phyloP scores from a whole-genome alignment of 2,329 filamentous ascomycete species.

The Tolypocladium amazonense region DNA sequence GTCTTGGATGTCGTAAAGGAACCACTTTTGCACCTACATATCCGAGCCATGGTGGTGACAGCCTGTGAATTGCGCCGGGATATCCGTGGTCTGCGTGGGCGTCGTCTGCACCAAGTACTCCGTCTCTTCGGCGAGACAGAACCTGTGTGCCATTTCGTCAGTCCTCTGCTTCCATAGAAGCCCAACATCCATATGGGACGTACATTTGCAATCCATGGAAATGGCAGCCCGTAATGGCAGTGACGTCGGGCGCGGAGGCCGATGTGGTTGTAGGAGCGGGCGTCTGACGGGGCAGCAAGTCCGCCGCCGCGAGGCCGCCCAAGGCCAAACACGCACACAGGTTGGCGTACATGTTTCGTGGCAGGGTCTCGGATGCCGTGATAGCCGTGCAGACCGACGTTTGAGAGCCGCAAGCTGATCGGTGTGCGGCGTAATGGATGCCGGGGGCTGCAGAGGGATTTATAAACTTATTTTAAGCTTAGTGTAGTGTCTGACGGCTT shows the following conservation, averaged over 20 bases:
- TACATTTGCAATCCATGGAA: conserved; percentile 29
- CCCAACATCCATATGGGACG: conserved; percentile 5
- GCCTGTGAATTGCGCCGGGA: conserved; percentile 50
- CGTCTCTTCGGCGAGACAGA: conserved; percentile 30
- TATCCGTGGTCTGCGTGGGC: conserved; percentile 41
- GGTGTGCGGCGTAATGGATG: neutral
- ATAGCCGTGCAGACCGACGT: neutral
- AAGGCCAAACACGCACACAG: conserved; percentile 5
- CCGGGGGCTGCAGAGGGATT: neutral
- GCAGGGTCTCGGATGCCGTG: neutral
- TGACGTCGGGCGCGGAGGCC: conserved; percentile 14
- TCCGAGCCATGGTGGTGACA: conserved; percentile 53
- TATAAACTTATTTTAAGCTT: neutral
- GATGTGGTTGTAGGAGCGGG: conserved; percentile 13
- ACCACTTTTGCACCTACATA: conserved; percentile 30
- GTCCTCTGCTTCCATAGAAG: neutral
- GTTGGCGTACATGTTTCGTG: neutral
- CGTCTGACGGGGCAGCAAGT: conserved; percentile 20
- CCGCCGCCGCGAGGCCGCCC: conserved; percentile 8
- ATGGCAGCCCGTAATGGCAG: conserved; percentile 30
- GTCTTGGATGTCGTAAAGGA: neutral
- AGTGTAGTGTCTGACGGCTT: no score
- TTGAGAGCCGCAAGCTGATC: neutral
- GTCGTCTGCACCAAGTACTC: conserved; percentile 35
- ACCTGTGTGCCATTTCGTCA: conserved; percentile 15